Conservation (phyloP, 768 basidiomycete genomes). For the Kwoniella botswanensis region DNA sequence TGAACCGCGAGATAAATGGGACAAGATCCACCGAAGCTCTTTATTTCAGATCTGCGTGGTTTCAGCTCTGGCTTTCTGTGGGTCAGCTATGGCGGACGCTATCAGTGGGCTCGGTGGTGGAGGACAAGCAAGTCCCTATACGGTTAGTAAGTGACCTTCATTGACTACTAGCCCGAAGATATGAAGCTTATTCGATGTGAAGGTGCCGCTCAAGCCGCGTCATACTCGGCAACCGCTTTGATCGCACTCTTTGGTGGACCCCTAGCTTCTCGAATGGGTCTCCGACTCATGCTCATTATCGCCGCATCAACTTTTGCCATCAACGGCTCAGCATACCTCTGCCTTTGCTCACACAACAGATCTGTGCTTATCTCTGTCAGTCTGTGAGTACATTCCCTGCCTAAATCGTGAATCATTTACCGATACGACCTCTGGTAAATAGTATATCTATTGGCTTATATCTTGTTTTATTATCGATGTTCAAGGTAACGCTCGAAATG, state of each 20-base stretch:
- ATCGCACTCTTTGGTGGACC: slow-evolving; percentile 39
- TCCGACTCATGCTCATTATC: slow-evolving; percentile 36
- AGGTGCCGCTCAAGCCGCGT: no score
- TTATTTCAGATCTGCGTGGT: slow-evolving; percentile 32
- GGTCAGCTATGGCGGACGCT: slow-evolving; percentile 25
- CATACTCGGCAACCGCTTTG: background rate
- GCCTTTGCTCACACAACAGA: background rate
- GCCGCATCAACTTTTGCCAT: slow-evolving; percentile 26
- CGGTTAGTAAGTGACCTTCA: slow-evolving; percentile 21
- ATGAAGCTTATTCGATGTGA: no score
- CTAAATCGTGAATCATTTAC: background rate
- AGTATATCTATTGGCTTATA: slow-evolving; percentile 47
- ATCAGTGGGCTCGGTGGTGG: slow-evolving; percentile 27
- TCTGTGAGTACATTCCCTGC: slow-evolving; percentile 12
- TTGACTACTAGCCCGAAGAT: no score
- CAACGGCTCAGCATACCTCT: slow-evolving; percentile 18
- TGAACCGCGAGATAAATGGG: slow-evolving; percentile 10
- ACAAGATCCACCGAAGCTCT: slow-evolving; percentile 23
- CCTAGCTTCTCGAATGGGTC: slow-evolving; percentile 43
- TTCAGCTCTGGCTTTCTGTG: slow-evolving; percentile 27
- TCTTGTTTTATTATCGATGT: slow-evolving; percentile 38
- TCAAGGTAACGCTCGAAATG: slow-evolving; percentile 33
- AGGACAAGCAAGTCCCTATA: slow-evolving; percentile 34
- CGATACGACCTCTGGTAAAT: slow-evolving; percentile 1
- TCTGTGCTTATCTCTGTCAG: slow-evolving; percentile 4